Base-by-base conservation (phyloP, 176 grass and related monocot species). In the Panicum miliaceum region DNA sequence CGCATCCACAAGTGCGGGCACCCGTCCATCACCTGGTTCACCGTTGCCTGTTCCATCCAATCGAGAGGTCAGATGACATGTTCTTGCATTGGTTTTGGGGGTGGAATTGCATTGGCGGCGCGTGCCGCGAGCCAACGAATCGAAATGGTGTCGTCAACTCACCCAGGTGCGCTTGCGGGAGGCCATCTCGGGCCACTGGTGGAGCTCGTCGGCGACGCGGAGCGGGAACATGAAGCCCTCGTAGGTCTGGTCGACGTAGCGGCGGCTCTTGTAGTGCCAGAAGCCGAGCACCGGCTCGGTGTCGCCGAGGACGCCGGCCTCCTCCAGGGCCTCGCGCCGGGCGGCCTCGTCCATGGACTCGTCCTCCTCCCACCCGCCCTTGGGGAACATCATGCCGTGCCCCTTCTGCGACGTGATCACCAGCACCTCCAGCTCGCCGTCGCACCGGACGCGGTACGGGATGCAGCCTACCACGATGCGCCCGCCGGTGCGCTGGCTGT, bases 311-410 rank as follows among this genome's bases (percentile, higher is more conserved):
- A 98, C 93, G 57, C 96, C 96, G 6, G 96, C 96, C 88, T 98
- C 96, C 86, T 98, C 96, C 0, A 90, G 85, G 56, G 96, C 89
- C 86, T 98, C 96, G 35, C 96, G 96, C 11, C 82, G 76, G 5
- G 90, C 91, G 7, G 93, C 96, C 64, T 98, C 71, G 34, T 90
- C 88, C 66, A 98, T 92, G 32, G 87, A 90, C 83, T 98, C 96
- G 77, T 98, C 93, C 2, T 35, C 9, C 83, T 98, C 96, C 96
- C 96, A 98, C 76, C 96, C 96, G 73, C 96, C 96, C 93, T 98
- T 98, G 45, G 95, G 95, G 82, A 98, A 95, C 92, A 98, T 93
- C 90, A 98, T 95, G 68, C 93, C 95, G 61, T 91, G 92, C 32
- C 92, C 89, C 85, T 98, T 98, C 84, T 95, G 90, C 26, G 95